Evolutionary conservation across 306 rosid species (phyloP), one percentile per base, ranked within the genome.

Genomic region (Citrullus mucosospermus): DNA sequence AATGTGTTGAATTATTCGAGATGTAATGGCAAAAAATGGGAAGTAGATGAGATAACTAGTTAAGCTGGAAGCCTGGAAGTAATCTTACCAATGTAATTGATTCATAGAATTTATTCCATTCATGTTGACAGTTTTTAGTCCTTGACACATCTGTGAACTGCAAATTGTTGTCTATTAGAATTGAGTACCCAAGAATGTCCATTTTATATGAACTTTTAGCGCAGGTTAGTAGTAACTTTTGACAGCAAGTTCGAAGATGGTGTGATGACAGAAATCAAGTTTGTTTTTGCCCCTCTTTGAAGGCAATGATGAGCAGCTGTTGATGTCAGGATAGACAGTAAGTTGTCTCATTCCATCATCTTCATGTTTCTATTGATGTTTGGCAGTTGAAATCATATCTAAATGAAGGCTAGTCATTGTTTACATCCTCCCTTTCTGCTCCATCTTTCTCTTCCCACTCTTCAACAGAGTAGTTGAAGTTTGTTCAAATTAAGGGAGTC

Each of bases 401-500:
- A 74, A 53, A 56, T 74, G 48, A n/a, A 74, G 39, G 76, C 48
- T 53, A 16, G 18, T 32, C 30, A 73, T 53, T 16, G 60, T 32
- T 72, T 72, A 72, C 77, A 50, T 50, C 15, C 60, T 44, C 56
- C 75, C n/a, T n/a, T 71, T 14, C 57, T 71, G 41, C 77, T 32
- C 77, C 59, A 22, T 71, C 77, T 16, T 36, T 66, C 28, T 38
- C 73, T 48, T 68, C 75, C 75, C 48, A 9, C 28, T 71, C 58
- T 74, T 74, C 48, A 74, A 74, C 62, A 53, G 78, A 74, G 78
- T 53, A 46, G 78, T 53, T 74, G 78, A 74, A 50, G 77, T 72
- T 72, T 50, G 60, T 48, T 72, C 22, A 46, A 72, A 50, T 50
- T 71, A 48, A 25, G 58, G 60, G 77, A 72, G 78, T 74, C 78